Base-by-base conservation (phyloP, 1,284 basidiomycete species). In the Ganoderma multipileum region DNA sequence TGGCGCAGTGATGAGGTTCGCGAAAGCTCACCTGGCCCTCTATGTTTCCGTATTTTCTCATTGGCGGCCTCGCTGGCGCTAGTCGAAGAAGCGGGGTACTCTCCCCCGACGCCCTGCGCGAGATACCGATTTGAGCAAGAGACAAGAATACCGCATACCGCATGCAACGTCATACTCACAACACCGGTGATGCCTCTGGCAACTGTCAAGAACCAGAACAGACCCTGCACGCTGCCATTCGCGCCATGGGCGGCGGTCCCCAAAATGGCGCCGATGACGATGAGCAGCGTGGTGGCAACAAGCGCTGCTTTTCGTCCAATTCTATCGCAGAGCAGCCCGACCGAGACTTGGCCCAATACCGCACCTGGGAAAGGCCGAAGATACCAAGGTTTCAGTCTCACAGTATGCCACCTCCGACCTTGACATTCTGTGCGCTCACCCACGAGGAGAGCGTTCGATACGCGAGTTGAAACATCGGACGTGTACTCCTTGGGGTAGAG, bases 181-280 rank as follows among this genome's bases (percentile, higher is more conserved):
- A 93, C 82, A 55, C 92, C 92, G 44, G 89, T 91, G 39, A 91
- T 84, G 36, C 92, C 92, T 73, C 91, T 83, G 16, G 91, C 89
- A 69, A 94, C 80, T 0, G 91, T 92, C 71, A 94, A 81, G 79
- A 91, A 92, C 93, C 93, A 95, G 76, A 94, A 91, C 58, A 94
- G 81, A 33, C 90, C 91, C 74, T 82, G 73, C 64, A 82, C 80
- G 70, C 84, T 90, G 61, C 88, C 88, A 57, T 87, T 79, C 0
- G 86, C 84, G 2, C 90, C 92, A 73, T 90, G 86, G 16, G 93
- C 89, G 5, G 89, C 92, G 1, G 93, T 93, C 9, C 86, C 87
- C 44, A 95, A 84, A 38, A 86, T 91, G 20, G 90, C 89, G 39
- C 93, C 93, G 42, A 93, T 65, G 61, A 92, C 88, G 70, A 95